Percentiles rank a stretch among this genome's conserved stretches.
Evolutionary conservation across 257 asterid species (phyloP).

Genomic region (Leonotis leonurus): DNA sequence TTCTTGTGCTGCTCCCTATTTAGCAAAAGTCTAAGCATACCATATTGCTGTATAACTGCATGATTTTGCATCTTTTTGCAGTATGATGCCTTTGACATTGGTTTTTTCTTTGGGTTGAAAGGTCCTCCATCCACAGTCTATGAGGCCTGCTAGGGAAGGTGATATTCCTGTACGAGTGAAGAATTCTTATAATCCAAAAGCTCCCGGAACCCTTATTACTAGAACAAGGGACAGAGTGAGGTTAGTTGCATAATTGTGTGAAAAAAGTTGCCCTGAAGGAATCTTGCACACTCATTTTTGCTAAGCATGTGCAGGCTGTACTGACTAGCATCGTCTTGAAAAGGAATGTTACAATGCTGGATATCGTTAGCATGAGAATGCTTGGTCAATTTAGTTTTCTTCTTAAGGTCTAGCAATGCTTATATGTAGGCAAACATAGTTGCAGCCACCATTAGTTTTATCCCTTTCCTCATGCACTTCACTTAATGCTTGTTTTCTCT

Average conservation of each 20-base stretch:
- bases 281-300: background rate
- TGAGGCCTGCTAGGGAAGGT: slow-evolving; percentile 96
- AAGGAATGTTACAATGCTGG: slow-evolving; percentile 87
- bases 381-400: slow-evolving; percentile 94
- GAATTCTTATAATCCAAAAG: slow-evolving; percentile 82
- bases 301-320: slow-evolving; percentile 55
- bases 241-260: slow-evolving; percentile 22
- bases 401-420: slow-evolving; percentile 52
- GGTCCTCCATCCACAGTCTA: slow-evolving; percentile 96
- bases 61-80: slow-evolving; percentile 31
- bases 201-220: slow-evolving; percentile 85
- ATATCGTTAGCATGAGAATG: slow-evolving; percentile 87
- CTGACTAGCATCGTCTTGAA: slow-evolving; percentile 89
- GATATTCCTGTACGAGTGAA: slow-evolving; percentile 90
- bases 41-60: background rate
- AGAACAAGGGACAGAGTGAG: slow-evolving; percentile 78
- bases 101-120: slow-evolving; percentile 41
- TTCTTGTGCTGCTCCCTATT: slow-evolving; percentile 1
- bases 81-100: slow-evolving; percentile 90
- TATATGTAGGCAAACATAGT: background rate
- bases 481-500: slow-evolving; percentile 9
- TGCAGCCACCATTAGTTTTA: background rate
- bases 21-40: background rate
- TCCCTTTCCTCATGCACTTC: slow-evolving; percentile 10
- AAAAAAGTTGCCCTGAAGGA: background rate